Conservation (phyloP, 176 grass and related monocot genomes). For the Pharus latifolius region DNA sequence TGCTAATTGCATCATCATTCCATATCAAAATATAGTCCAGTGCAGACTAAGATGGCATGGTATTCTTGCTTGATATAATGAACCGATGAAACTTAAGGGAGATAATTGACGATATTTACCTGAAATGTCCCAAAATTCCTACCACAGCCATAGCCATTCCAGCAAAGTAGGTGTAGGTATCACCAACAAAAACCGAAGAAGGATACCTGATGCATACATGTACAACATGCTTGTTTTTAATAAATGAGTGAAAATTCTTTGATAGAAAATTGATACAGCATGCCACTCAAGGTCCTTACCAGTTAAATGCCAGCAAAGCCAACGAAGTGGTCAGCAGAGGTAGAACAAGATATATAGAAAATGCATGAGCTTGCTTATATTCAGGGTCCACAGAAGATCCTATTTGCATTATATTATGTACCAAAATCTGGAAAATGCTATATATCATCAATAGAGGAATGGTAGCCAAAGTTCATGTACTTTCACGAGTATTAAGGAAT, state of each 20-base stretch:
- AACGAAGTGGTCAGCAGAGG: constrained; percentile 82
- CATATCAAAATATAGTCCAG: not conserved
- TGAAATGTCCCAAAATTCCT: constrained; percentile 98
- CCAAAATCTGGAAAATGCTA: constrained; percentile 70
- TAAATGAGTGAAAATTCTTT: not conserved
- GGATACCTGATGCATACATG: constrained; percentile 62
- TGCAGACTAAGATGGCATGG: not conserved
- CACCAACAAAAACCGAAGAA: constrained; percentile 97
- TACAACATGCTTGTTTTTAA: constrained; percentile 2
- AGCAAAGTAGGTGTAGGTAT: constrained; percentile 99
- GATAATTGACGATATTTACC: constrained; percentile 43
- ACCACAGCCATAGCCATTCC: constrained; percentile 92
- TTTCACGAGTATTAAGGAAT: not conserved
- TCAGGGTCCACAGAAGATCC: constrained; percentile 74
- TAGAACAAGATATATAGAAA: constrained; percentile 90
- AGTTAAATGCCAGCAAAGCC: constrained; percentile 90
- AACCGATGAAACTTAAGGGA: not conserved
- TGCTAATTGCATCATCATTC: not conserved
- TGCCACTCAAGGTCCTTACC: constrained; percentile 40
- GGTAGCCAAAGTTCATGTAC: not conserved
- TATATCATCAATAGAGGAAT: not conserved
- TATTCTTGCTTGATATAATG: not conserved
- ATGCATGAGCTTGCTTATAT: constrained; percentile 91
- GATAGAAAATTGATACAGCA: not conserved
- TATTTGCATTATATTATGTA: constrained; percentile 98